phyloP scores from a whole-genome alignment of 2,329 filamentous ascomycete species.

The Diaporthe citri region DNA sequence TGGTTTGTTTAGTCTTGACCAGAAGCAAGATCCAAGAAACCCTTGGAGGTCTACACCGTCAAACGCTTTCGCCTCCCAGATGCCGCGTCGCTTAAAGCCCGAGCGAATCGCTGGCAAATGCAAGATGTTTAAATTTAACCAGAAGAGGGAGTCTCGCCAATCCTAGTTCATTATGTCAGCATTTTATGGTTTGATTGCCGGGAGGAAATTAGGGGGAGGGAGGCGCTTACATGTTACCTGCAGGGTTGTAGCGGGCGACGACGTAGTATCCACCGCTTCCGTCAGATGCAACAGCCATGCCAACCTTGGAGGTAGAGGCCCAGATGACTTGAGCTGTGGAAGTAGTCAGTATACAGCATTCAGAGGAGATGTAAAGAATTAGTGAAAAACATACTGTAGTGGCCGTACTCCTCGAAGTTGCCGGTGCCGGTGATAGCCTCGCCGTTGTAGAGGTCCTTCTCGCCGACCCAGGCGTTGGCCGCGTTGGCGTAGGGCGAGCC shows the following conservation, averaged over 20 bases:
- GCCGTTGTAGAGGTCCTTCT: constrained; percentile 40
- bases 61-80: constrained; percentile 25
- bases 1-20: neutral
- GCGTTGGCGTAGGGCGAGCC: constrained; percentile 35
- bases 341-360: neutral
- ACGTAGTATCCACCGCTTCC: constrained; percentile 41
- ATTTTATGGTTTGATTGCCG: neutral
- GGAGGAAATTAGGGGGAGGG: neutral
- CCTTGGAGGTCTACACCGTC: constrained; percentile 1
- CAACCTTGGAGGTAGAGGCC: constrained; percentile 40
- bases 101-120: constrained; percentile 15
- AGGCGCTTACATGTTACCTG: constrained; percentile 41
- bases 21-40: constrained; percentile 17
- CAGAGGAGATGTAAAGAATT: too few relatives aligned
- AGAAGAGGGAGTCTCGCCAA: constrained; percentile 38
- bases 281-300: constrained; percentile 41
- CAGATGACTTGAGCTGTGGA: constrained; percentile 42
- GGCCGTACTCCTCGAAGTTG: constrained; percentile 41
- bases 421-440: constrained; percentile 40
- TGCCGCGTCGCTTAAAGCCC: constrained; percentile 9
- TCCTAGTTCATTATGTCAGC: constrained; percentile 19
- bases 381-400: constrained; percentile 43
- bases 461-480: constrained; percentile 40
- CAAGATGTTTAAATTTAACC: neutral
- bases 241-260: constrained; percentile 42